These are phyloP conservation scores for Trametes meyenii DNA, from an alignment of 768 basidiomycete species.

Conservation along the genomic window DNA sequence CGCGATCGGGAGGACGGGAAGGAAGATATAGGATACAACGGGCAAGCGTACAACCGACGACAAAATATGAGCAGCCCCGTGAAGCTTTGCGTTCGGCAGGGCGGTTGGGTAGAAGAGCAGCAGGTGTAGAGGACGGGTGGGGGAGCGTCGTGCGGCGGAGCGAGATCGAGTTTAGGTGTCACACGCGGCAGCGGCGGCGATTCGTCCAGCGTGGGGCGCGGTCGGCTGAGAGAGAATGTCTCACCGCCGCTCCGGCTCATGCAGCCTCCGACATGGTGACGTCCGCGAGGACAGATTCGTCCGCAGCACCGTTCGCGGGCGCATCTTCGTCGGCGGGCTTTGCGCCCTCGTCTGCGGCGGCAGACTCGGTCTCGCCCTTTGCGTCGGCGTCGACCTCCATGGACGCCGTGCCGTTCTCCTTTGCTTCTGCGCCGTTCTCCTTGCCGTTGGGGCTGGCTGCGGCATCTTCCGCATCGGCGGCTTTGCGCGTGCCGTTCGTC, in stretches of 20 bases:
- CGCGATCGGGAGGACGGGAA: conserved; percentile 5
- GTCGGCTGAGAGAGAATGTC: not conserved
- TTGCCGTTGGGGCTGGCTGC: conserved; percentile 23
- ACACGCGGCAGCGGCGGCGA: not conserved
- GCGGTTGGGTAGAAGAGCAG: not conserved
- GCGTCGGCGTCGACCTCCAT: conserved; percentile 46
- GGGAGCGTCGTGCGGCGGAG: not conserved
- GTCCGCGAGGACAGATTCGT: conserved; percentile 31
- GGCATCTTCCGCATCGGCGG: conserved; percentile 28
- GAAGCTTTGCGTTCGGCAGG: conserved; percentile 14
- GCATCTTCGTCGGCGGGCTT: conserved; percentile 22
- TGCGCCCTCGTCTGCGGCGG: conserved; percentile 20
- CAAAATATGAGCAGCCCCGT: conserved; percentile 3
- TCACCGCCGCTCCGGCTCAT: conserved; percentile 3
- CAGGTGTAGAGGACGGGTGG: not conserved
- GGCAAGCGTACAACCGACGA: conserved; percentile 21
- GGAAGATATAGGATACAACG: conserved; percentile 22
- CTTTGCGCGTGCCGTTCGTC: conserved; percentile 29
- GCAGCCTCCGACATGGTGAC: conserved; percentile 35
- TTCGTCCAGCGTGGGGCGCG: not conserved
- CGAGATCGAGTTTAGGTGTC: not conserved
- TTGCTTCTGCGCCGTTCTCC: conserved; percentile 22
- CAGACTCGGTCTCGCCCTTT: conserved; percentile 21
- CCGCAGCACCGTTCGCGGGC: conserved; percentile 25
- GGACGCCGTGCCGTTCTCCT: conserved; percentile 24